Evolutionary conservation across 768 basidiomycete species (phyloP).

Genomic region (Leccinum incarnatum): DNA sequence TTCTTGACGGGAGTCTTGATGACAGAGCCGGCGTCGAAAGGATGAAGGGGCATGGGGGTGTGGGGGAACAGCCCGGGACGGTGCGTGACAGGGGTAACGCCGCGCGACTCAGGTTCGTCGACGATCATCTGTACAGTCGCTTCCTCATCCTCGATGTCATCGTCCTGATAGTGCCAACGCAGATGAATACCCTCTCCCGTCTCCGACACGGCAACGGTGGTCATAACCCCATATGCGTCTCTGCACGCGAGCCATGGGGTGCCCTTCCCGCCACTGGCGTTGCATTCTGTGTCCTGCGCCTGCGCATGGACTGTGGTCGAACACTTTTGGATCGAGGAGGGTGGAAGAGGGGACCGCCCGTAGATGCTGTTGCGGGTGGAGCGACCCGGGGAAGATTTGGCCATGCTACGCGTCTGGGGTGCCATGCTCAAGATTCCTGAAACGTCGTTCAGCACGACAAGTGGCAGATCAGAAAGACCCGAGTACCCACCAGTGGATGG

Average conservation of each 20-base stretch:
- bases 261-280: neutral
- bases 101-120: conserved; percentile 17
- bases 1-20: conserved; percentile 30
- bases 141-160: conserved; percentile 5
- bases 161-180: conserved; percentile 18
- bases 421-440: conserved; percentile 17
- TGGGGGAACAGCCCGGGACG: conserved; percentile 9
- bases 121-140: conserved; percentile 7
- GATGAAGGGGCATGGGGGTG: conserved; percentile 18
- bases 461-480: neutral
- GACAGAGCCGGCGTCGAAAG: conserved; percentile 32
- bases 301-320: neutral
- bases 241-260: conserved; percentile 22
- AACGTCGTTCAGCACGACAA: neutral
- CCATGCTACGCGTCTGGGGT: conserved; percentile 24
- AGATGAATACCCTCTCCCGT: conserved; percentile 22
- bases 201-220: conserved; percentile 17
- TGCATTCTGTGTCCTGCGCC: neutral
- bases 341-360: conserved; percentile 13
- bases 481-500: conserved; percentile 2
- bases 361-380: conserved; percentile 23
- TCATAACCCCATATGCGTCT: conserved; percentile 9
- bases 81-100: conserved; percentile 2
- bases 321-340: conserved; percentile 8
- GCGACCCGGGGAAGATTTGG: conserved; percentile 17